A percentile compares a stretch with the other conserved stretches of the same genome.
These are phyloP conservation scores for Teunomyces pallodes DNA, from an alignment of 805 yeast species.

Conservation along the genomic window DNA sequence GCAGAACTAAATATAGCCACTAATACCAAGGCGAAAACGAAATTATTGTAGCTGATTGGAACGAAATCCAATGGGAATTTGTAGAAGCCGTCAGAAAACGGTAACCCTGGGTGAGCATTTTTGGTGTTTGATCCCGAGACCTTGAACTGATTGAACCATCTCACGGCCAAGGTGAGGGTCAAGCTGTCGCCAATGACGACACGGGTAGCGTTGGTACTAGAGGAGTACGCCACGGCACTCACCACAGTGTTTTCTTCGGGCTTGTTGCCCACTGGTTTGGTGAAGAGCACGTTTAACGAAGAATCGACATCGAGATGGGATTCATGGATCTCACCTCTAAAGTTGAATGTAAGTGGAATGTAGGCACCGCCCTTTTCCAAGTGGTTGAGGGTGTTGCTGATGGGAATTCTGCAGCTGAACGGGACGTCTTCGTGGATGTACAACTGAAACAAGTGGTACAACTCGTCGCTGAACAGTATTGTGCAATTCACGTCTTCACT, in stretches of 20 bases:
- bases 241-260: conserved; percentile 42
- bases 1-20: conserved; percentile 23
- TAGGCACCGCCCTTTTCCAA: conserved; percentile 44
- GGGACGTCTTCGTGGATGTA: conserved; percentile 79
- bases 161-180: conserved; percentile 53
- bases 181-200: conserved; percentile 65
- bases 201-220: conserved; percentile 60
- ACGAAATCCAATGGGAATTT: conserved; percentile 31
- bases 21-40: conserved; percentile 17
- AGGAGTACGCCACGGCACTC: conserved; percentile 56
- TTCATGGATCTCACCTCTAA: conserved; percentile 65
- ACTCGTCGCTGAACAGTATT: conserved; percentile 57
- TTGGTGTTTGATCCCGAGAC: conserved; percentile 7
- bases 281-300: conserved; percentile 50
- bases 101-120: conserved; percentile 21
- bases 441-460: conserved; percentile 70
- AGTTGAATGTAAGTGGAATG: conserved; percentile 59
- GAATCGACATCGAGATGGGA: conserved; percentile 68
- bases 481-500: conserved; percentile 60
- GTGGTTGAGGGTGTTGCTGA: conserved; percentile 42
- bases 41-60: conserved; percentile 21
- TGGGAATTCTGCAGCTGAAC: conserved; percentile 62
- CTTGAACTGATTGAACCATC: conserved; percentile 48
- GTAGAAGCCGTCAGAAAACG: conserved; percentile 41
- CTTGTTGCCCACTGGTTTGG: conserved; percentile 30